These are phyloP conservation scores for Suillus plorans DNA, from an alignment of 768 basidiomycete genomes.

Conservation along the genomic window DNA sequence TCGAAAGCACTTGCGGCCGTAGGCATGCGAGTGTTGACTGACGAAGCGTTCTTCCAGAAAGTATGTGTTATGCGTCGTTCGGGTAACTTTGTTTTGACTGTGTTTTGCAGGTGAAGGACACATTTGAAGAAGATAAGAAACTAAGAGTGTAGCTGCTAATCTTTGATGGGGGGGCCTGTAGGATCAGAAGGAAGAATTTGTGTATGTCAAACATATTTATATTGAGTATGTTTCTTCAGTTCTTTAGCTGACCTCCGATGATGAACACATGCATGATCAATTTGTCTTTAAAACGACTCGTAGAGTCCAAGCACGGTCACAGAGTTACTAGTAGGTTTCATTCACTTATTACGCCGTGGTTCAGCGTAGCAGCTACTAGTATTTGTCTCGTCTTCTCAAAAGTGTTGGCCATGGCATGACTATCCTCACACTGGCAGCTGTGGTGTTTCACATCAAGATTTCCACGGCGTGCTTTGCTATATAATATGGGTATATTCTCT, in stretches of 20 bases:
- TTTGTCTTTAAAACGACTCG: neutral
- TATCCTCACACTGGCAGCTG: too few species aligned
- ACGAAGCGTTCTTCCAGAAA: slow-evolving; percentile 56
- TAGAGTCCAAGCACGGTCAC: neutral
- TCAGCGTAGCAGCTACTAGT: neutral
- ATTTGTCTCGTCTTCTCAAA: too few species aligned
- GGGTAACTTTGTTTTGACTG: neutral
- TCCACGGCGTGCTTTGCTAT: too few species aligned
- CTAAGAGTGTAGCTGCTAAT: slow-evolving; percentile 2
- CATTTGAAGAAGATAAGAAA: slow-evolving; percentile 42
- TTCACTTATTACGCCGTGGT: neutral
- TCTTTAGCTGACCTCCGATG: neutral
- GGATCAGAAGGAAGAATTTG: neutral
- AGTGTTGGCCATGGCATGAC: too few species aligned
- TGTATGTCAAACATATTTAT: neutral
- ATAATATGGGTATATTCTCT: too few species aligned
- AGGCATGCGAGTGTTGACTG: slow-evolving; percentile 60
- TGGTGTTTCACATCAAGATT: too few species aligned
- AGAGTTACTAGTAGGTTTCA: neutral
- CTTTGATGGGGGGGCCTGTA: neutral
- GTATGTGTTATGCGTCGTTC: slow-evolving; percentile 31
- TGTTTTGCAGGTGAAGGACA: slow-evolving; percentile 36
- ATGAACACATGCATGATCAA: neutral
- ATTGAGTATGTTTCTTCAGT: neutral
- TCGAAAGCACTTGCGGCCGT: slow-evolving; percentile 66